Conservation (phyloP, 2,329 filamentous ascomycete genomes). For the Diplocarpon mali region DNA sequence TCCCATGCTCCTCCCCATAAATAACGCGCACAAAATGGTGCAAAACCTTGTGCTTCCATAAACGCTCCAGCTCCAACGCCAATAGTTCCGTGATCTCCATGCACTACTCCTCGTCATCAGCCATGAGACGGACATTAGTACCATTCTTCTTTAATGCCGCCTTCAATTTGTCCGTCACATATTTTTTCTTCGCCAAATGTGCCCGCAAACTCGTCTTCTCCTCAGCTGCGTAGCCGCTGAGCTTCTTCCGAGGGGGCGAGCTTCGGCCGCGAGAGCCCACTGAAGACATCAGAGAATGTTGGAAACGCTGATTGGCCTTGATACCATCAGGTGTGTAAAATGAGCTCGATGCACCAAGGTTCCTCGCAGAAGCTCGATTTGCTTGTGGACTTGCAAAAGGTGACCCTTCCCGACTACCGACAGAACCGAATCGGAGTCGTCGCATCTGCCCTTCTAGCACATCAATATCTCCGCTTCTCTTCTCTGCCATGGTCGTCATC, state of each 20-base stretch:
- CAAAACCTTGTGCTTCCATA: not conserved
- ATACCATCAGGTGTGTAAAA: constrained; percentile 25
- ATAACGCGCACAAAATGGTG: not conserved
- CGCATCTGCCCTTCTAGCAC: constrained; percentile 80
- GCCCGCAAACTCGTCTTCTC: constrained; percentile 47
- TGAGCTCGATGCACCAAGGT: constrained; percentile 18
- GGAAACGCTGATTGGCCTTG: constrained; percentile 17
- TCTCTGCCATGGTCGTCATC: constrained; percentile 87
- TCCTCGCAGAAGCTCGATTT: constrained; percentile 19
- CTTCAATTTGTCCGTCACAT: constrained; percentile 40
- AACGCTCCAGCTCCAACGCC: constrained; percentile 5
- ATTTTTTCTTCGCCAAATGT: constrained; percentile 41
- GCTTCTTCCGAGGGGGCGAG: constrained; percentile 42
- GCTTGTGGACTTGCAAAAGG: constrained; percentile 29
- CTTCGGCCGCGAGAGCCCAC: constrained; percentile 14
- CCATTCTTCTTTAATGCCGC: constrained; percentile 24
- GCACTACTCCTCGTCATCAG: constrained; percentile 16
- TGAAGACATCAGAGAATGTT: constrained; percentile 23
- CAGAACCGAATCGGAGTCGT: constrained; percentile 45
- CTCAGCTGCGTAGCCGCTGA: constrained; percentile 47
- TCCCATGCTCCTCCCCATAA: too few relatives aligned
- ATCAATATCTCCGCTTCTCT: constrained; percentile 82
- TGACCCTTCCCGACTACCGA: constrained; percentile 34
- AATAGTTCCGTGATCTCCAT: not conserved
- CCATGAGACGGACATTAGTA: constrained; percentile 22